Evolutionary conservation across 108 stramenopile species (phyloP).

Genomic region (Stephanodiscus minutulus): DNA sequence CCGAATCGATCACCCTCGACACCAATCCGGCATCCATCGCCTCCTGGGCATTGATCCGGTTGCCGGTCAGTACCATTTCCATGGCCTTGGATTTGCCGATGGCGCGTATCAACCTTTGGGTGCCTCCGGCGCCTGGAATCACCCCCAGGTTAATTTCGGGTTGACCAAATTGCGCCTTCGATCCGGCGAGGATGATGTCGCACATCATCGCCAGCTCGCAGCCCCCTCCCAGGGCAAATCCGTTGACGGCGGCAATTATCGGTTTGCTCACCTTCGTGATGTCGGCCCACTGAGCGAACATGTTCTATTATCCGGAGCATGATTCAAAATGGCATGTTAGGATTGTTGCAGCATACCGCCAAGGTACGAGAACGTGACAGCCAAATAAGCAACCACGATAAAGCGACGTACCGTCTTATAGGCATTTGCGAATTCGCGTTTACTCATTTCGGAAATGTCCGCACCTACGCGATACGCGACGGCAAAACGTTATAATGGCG

Average conservation of each 20-base stretch:
- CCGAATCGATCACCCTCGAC: constrained; percentile 82
- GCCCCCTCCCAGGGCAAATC: constrained; percentile 97
- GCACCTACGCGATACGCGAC: constrained; percentile 58
- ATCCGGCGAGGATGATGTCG: constrained; percentile 95
- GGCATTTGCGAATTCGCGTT: constrained; percentile 70
- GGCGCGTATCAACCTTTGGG: constrained; percentile 94
- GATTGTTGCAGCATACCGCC: too few relatives aligned
- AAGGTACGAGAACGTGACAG: background rate
- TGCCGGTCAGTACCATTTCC: constrained; percentile 96
- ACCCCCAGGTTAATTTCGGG: constrained; percentile 98
- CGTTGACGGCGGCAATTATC: constrained; percentile 95
- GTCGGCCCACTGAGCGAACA: constrained; percentile 93
- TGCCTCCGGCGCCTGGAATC: constrained; percentile 96
- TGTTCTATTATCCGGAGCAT: constrained; percentile 57
- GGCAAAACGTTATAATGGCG: background rate
- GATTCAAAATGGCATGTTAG: too few relatives aligned
- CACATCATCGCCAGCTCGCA: constrained; percentile 99
- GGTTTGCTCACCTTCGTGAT: constrained; percentile 84
- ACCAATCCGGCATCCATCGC: constrained; percentile 91
- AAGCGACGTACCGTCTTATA: constrained; percentile 57
- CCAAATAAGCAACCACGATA: constrained; percentile 3
- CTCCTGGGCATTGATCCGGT: constrained; percentile 88
- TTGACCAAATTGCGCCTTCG: constrained; percentile 95
- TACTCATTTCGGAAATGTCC: constrained; percentile 96
- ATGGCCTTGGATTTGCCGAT: constrained; percentile 99